Percentiles rank a stretch among this genome's conserved stretches.
phyloP scores from a whole-genome alignment of 257 asterid species.

The Schizonepeta tenuifolia region DNA sequence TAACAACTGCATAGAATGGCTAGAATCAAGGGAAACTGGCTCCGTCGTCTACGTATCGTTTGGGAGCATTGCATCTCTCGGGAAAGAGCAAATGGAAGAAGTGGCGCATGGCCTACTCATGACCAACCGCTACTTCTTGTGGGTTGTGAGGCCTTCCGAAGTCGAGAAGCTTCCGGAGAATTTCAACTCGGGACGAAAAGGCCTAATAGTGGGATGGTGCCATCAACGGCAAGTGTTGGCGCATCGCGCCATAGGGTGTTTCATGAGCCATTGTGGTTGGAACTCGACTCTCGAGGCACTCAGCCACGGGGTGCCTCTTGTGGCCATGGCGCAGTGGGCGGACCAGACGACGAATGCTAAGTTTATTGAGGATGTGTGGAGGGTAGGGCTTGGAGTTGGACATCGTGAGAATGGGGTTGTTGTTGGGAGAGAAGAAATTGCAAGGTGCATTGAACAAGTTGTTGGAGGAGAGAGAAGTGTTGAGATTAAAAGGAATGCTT shows the following conservation, averaged over 20 bases:
- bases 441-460: constrained; percentile 30
- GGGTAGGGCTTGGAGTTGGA: constrained; percentile 38
- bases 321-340: constrained; percentile 36
- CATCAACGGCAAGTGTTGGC: constrained; percentile 47
- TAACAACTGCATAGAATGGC: constrained; percentile 38
- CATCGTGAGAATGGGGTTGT: constrained; percentile 23
- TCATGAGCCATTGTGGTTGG: constrained; percentile 54
- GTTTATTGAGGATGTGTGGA: constrained; percentile 47
- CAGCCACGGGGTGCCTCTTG: constrained; percentile 40
- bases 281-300: constrained; percentile 44
- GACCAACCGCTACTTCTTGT: constrained; percentile 36
- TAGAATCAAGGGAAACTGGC: constrained; percentile 23
- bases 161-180: constrained; percentile 38
- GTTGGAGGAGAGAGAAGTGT: constrained; percentile 34
- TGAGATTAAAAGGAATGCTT: constrained; percentile 28
- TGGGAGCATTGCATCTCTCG: constrained; percentile 37
- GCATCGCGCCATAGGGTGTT: constrained; percentile 39
- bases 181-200: constrained; percentile 36
- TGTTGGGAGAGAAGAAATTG: constrained; percentile 39
- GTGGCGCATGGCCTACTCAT: constrained; percentile 34
- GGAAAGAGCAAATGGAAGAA: constrained; percentile 47
- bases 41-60: constrained; percentile 41
- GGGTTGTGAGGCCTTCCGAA: constrained; percentile 51
- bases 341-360: constrained; percentile 43
- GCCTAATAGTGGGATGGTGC: constrained; percentile 49